Evolutionary conservation across 2,329 filamentous ascomycete species (phyloP), one percentile per base, ranked within the genome.

Genomic region (Colletotrichum gloeosporioides): DNA sequence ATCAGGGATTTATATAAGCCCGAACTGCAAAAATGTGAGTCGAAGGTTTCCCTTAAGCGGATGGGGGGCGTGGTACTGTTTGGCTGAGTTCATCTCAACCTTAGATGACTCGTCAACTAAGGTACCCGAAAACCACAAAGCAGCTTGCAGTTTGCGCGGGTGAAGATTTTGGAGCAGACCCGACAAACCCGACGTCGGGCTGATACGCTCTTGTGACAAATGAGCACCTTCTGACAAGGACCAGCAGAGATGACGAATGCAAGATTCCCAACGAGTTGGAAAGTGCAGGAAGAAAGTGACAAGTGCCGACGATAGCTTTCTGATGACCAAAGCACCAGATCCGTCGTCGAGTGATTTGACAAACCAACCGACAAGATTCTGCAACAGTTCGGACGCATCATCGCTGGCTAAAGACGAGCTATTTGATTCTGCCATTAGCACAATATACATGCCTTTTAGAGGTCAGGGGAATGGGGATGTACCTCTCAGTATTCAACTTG

Each of bases 401-500:
- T 90, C 87, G 57, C 91, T 88, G 65, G 88, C 87, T 55, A 95
- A 84, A 18, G 88, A 87, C 71, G 86, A 83, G 79, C 87, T 90
- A 12, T n/a, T 13, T 34, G 18, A 22, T 32, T 22, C 12, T 63
- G 29, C 13, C 22, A 34, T 63, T 9, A 63, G 59, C 29, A 53
- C 10, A 53, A 13, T 22, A 22, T 3, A 36, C 31, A 34, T 9
- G 16, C 31, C 13, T 36, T 36, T 6, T 12, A 13, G n/a, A 34
- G 22, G 31, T 22, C 12, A 10, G 8, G 32, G 18, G 8, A 39
- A 71, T 34, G 44, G 49, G 15, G n/a, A 34, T 15, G 81, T 88
- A 78, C 94, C 93, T 95, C 82, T 97, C 95, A n/a, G 93, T 94
- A 83, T 99, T 98, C 75, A 99, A 91, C 86, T 99, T 99, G 80